These are phyloP conservation scores for Lecanoromycetidae sp. DNA, from an alignment of 2,329 filamentous ascomycete genomes.

Conservation along the genomic window DNA sequence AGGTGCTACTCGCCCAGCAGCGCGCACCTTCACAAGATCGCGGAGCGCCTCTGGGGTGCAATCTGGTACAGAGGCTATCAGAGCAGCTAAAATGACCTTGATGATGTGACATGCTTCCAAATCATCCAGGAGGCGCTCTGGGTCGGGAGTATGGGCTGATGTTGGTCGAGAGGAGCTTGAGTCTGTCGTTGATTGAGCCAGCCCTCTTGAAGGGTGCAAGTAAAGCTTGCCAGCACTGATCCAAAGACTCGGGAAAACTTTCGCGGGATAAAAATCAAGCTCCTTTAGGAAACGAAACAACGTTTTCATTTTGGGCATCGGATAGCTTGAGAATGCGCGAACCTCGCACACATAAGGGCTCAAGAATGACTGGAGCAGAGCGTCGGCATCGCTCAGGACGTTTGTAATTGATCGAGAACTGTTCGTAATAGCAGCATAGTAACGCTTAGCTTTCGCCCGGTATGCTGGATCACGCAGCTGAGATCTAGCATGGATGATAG, in stretches of 20 bases:
- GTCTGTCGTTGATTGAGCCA: not conserved
- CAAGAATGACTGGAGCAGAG: conserved; percentile 32
- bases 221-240: conserved; percentile 25
- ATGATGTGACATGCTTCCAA: conserved; percentile 30
- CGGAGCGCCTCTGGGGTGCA: conserved; percentile 25
- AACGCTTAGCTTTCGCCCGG: not conserved
- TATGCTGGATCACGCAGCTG: not conserved
- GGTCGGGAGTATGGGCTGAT: not conserved
- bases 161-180: not conserved
- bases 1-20: conserved; percentile 29
- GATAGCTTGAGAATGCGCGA: not conserved
- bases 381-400: conserved; percentile 29
- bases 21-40: conserved; percentile 32
- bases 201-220: not conserved
- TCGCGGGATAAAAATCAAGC: conserved; percentile 4
- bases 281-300: conserved; percentile 1
- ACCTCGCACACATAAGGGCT: conserved; percentile 18
- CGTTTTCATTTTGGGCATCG: conserved; percentile 1
- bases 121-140: conserved; percentile 15
- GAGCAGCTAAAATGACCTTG: conserved; percentile 30
- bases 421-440: conserved; percentile 24
- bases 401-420: conserved; percentile 35
- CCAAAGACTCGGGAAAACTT: conserved; percentile 31
- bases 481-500: not conserved
- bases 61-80: conserved; percentile 22